Conservation (phyloP, 139 green algal species). For the Mychonastes homosphaera region DNA sequence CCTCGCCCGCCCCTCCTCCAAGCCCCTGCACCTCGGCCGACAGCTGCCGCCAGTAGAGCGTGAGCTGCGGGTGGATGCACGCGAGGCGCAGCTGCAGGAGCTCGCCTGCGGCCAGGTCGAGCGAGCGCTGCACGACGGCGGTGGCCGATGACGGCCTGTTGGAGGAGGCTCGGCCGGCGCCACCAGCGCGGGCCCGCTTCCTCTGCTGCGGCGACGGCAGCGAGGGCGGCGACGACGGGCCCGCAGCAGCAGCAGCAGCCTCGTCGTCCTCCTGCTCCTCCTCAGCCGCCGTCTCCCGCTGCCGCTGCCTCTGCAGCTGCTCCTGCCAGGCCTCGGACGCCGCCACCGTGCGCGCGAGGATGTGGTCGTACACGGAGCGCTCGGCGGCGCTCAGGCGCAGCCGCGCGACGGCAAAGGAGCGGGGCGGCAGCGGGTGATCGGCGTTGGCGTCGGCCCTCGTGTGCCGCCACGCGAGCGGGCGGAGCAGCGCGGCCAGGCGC, state of each 20-base stretch:
- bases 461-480: slow-evolving; percentile 68
- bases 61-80: slow-evolving; percentile 71
- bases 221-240: neutral
- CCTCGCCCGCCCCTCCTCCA: neutral
- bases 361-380: slow-evolving; percentile 39
- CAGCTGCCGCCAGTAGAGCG: slow-evolving; percentile 32
- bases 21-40: slow-evolving; percentile 17
- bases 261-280: slow-evolving; percentile 3
- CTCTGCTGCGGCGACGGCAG: slow-evolving; percentile 4
- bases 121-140: neutral
- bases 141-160: neutral
- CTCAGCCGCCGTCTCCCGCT: neutral
- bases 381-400: slow-evolving; percentile 40
- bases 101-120: slow-evolving; percentile 11
- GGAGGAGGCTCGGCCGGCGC: slow-evolving; percentile 2
- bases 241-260: neutral
- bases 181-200: too few species aligned
- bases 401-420: slow-evolving; percentile 20
- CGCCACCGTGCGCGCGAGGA: slow-evolving; percentile 15
- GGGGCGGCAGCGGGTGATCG: slow-evolving; percentile 47
- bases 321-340: slow-evolving; percentile 1
- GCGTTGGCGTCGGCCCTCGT: slow-evolving; percentile 38
- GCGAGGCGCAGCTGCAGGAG: slow-evolving; percentile 56
- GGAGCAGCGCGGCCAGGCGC: slow-evolving; percentile 38
- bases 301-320: neutral